Conservation (phyloP, 2,329 filamentous ascomycete species). For the Alternaria postmessia region DNA sequence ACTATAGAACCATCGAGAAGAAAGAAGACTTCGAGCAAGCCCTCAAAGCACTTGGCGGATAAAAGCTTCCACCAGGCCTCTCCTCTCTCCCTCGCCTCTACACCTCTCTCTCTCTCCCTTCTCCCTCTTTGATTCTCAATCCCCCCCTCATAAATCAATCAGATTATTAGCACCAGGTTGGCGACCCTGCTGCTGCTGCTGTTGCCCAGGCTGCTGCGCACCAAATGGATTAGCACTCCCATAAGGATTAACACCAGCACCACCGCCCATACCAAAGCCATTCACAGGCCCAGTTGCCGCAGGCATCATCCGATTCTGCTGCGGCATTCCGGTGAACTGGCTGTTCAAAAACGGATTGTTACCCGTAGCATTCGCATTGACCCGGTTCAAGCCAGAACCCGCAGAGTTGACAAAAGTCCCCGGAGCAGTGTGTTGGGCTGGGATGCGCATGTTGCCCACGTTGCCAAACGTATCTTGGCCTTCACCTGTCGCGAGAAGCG, state of each 20-base stretch:
- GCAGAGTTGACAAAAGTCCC: constrained; percentile 97
- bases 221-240: constrained; percentile 65
- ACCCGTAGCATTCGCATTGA: constrained; percentile 74
- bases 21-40: too few relatives aligned
- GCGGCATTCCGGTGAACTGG: constrained; percentile 76
- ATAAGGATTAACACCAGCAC: constrained; percentile 51
- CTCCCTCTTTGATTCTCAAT: background rate
- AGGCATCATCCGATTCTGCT: constrained; percentile 57
- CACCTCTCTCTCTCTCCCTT: background rate
- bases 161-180: constrained; percentile 63
- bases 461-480: constrained; percentile 98
- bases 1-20: too few relatives aligned
- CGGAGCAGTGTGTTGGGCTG: constrained; percentile 93
- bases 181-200: constrained; percentile 43
- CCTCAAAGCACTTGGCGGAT: too few relatives aligned
- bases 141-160: constrained; percentile 67
- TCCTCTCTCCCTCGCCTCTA: too few relatives aligned
- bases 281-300: constrained; percentile 61
- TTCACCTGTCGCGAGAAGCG: constrained; percentile 84
- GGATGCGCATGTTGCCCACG: constrained; percentile 93
- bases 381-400: constrained; percentile 75
- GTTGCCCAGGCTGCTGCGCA: constrained; percentile 51
- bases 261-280: constrained; percentile 47
- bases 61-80: background rate
- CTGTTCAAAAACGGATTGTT: constrained; percentile 90